Base-by-base conservation (phyloP, 345 rosid species). In the Melaleuca alternifolia region DNA sequence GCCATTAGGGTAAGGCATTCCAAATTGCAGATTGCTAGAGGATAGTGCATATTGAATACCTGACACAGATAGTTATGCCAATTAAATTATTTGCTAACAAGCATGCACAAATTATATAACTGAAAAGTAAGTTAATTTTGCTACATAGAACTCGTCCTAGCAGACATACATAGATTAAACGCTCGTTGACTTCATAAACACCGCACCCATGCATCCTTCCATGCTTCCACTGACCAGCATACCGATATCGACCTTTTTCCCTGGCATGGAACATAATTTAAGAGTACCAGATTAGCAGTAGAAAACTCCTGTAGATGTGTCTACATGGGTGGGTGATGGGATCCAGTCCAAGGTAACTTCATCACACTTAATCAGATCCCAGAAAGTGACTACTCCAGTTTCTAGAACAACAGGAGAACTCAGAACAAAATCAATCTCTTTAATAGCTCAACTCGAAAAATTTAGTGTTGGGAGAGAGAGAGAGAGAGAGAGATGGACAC, bases 151-250 rank as follows among this genome's bases (percentile, higher is more conserved):
- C 51, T 65, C 51, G 87, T 87, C 81, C 18, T 79, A 54, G 46
- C 85, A 86, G 54, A 92, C 99, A 85, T 91, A 96, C 99, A 90
- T 88, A 90, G 50, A 93, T 53, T 77, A 85, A 50, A 33, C 93
- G 93, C 87, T 95, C 99, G 50, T 96, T 95, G 90, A 96, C 93
- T 92, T 94, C 96, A 88, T 96, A 96, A 52, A 95, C 91, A 89
- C 98, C 99, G 89, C 98, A 96, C 28, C 98, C 98, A 91, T 96
- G 99, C 97, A 96, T 92, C 91, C 97, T 93, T 53, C 98, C 95
- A 86, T 93, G 99, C 96, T 95, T 96, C 99, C 98, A 96, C 88
- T 96, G 93, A 84, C 99, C 98, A 91, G 98, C 97, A 90, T 96
- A 96, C 76, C 99, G 96, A 84, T 96, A 96, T 61, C 98, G 93